A percentile compares a stretch with the other conserved stretches of the same genome.
Evolutionary conservation across 345 rosid genomes (phyloP).

Genomic region (Acer negundo): DNA sequence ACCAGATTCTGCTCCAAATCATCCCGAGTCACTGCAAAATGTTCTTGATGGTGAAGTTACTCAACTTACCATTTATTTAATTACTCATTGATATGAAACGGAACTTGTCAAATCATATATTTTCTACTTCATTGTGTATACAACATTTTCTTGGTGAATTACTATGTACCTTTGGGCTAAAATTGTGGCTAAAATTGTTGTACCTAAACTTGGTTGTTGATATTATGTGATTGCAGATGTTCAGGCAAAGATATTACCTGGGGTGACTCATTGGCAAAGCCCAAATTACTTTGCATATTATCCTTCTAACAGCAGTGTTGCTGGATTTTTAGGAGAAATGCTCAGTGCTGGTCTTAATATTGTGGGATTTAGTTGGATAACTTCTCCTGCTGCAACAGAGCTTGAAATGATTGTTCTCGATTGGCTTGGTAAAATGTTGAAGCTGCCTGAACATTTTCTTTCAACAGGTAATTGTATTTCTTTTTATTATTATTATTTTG

Average conservation of each 20-base stretch:
- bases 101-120: background rate
- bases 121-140: background rate
- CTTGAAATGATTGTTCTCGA: slow-evolving; percentile 90
- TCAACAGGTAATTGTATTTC: slow-evolving; percentile 51
- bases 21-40: slow-evolving; percentile 69
- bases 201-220: background rate
- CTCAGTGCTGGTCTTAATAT: slow-evolving; percentile 84
- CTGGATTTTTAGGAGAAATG: slow-evolving; percentile 96
- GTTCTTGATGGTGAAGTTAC: slow-evolving; percentile 74
- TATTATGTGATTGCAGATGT: slow-evolving; percentile 50
- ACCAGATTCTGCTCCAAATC: slow-evolving; percentile 78
- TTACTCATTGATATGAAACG: background rate
- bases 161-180: background rate
- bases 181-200: background rate
- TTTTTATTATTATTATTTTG: background rate
- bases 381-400: slow-evolving; percentile 94
- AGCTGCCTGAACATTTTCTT: slow-evolving; percentile 71
- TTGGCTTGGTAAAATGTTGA: slow-evolving; percentile 82
- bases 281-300: slow-evolving; percentile 79
- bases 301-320: slow-evolving; percentile 87
- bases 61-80: background rate
- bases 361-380: slow-evolving; percentile 90
- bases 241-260: slow-evolving; percentile 71
- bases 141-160: background rate
- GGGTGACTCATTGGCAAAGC: slow-evolving; percentile 93